Base-by-base conservation (phyloP, 257 asterid species). In the Penstemon eatonii region DNA sequence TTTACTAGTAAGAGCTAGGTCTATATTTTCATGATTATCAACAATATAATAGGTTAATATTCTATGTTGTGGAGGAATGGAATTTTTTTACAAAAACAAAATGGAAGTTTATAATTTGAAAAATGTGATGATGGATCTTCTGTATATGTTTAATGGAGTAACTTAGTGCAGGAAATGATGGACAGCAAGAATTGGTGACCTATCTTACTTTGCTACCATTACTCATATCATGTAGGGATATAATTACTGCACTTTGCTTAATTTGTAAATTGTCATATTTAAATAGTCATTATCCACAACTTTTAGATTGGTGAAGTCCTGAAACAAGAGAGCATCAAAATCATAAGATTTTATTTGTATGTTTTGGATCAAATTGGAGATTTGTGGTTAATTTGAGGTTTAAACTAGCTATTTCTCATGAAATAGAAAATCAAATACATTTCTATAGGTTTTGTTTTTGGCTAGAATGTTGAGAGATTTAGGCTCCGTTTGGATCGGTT, bases 171-270 rank as follows among this genome's bases (percentile, higher is more conserved):
- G 10, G 10, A 46, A 46, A 46, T 46, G 51, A 46, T 46, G 51
- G 51, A 4, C 51, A 7, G 51, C 51, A 4, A 18, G 38, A 47
- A 40, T 63, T 36, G 10, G 33, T 72, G 13, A 56, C 39, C 13
- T 38, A 38, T 38, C 44, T 53, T 37, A 15, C n/a, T 61, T 12
- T 79, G 78, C 68, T 63, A 69, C 80, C 75, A 57, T 67, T 67
- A 74, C 63, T 49, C 7, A 66, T 57, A 43, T 6, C 77, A 18
- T 66, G 79, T 73, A 61, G 73, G 78, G 74, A 61, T 74, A 69
- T 53, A 3, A 10, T 49, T 49, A 50, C 68, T 67, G 65, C 77
- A 70, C 75, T 66, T 61, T 10, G 13, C 33, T 51, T 7, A 6
- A 46, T 40, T 54, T 37, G 15, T 19, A 60, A 43, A 8, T 12